Evolutionary conservation across 352 stramenopile genomes (phyloP).

Genomic region (Pythium vanterpoolii): DNA sequence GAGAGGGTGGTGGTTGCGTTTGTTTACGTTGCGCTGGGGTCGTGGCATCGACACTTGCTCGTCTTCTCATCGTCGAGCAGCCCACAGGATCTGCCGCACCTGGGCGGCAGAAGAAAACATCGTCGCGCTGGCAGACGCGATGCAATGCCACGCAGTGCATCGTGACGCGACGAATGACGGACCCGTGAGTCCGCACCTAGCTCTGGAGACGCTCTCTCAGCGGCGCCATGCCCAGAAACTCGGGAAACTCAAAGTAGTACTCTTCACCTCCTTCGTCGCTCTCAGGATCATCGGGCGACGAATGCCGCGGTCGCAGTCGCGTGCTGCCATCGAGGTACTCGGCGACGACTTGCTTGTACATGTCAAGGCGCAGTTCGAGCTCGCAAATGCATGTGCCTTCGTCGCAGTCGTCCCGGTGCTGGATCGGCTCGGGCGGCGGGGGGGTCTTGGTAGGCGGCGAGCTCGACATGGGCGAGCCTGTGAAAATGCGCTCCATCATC

Average conservation of each 20-base stretch:
- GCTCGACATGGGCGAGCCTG: conserved; percentile 39
- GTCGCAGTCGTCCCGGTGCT: conserved; percentile 13
- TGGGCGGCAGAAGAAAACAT: conserved; percentile 1
- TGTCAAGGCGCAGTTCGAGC: conserved; percentile 39
- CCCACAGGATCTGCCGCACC: conserved; percentile 4
- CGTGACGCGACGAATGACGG: conserved; percentile 6
- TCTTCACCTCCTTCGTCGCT: conserved; percentile 36
- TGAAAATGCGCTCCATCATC: conserved; percentile 68
- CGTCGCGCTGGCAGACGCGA: conserved; percentile 3
- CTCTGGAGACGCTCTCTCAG: conserved; percentile 23
- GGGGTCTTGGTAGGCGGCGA: conserved; percentile 23
- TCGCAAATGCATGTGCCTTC: conserved; percentile 44
- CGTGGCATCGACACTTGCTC: conserved; percentile 12
- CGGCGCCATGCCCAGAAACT: conserved; percentile 37
- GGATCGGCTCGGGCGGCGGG: not conserved
- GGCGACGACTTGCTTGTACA: conserved; percentile 54
- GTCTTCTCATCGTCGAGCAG: conserved; percentile 26
- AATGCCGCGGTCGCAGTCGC: conserved; percentile 35
- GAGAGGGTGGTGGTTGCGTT: not conserved
- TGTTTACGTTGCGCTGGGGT: not conserved
- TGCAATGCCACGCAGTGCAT: not conserved
- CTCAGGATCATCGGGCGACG: conserved; percentile 22
- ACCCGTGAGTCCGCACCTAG: conserved; percentile 1
- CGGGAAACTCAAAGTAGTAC: conserved; percentile 41
- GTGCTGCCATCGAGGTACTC: conserved; percentile 60